phyloP scores from a whole-genome alignment of 257 asterid genomes.

The Lithospermum erythrorhizon region DNA sequence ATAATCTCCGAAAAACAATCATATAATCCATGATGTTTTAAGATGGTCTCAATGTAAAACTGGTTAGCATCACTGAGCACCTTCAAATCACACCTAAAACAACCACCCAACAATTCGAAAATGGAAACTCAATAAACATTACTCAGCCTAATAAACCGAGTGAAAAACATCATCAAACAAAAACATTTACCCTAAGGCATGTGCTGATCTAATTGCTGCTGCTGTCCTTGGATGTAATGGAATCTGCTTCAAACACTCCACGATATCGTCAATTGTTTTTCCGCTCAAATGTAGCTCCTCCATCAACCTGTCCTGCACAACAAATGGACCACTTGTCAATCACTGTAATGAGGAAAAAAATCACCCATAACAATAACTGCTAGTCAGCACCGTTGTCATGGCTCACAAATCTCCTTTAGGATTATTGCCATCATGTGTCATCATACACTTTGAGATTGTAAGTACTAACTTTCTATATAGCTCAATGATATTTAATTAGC shows the following conservation, averaged over 20 bases:
- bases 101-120: neutral
- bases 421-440: too few relatives aligned
- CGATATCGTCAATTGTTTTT: conserved; percentile 43
- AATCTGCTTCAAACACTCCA: conserved; percentile 46
- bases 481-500: too few relatives aligned
- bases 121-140: too few relatives aligned
- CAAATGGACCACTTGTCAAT: too few relatives aligned
- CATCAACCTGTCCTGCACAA: conserved; percentile 50
- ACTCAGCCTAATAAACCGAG: neutral
- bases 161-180: neutral
- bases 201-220: conserved; percentile 48
- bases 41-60: conserved; percentile 61
- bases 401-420: too few relatives aligned
- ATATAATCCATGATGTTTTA: conserved; percentile 48
- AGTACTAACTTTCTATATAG: too few relatives aligned
- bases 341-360: too few relatives aligned
- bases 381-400: too few relatives aligned
- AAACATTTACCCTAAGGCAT: conserved; percentile 43
- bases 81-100: conserved; percentile 68
- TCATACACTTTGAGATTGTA: too few relatives aligned
- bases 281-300: conserved; percentile 59
- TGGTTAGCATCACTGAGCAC: conserved; percentile 67
- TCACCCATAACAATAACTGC: too few relatives aligned
- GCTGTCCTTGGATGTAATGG: conserved; percentile 46
- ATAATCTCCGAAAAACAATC: conserved; percentile 63